Percentiles rank a stretch among this genome's conserved stretches.
These are phyloP conservation scores for Ophiocordyceps australis DNA, from an alignment of 2,329 filamentous ascomycete genomes.

Conservation along the genomic window DNA sequence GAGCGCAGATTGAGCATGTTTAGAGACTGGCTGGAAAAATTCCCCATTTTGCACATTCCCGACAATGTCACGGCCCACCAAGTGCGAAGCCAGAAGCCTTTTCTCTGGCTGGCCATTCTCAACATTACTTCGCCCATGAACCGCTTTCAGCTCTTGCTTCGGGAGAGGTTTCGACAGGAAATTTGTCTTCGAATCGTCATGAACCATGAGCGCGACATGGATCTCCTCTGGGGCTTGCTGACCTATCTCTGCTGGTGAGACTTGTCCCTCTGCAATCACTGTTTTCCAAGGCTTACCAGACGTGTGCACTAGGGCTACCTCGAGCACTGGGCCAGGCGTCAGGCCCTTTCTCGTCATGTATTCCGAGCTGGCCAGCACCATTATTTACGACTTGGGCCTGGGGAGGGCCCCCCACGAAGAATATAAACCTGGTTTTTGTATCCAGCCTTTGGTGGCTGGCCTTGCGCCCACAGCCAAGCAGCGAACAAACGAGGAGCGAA, in stretches of 20 bases:
- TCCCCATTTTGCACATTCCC: conserved; percentile 25
- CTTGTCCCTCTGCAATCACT: no score
- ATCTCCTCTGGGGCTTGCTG: conserved; percentile 32
- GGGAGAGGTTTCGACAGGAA: conserved; percentile 21
- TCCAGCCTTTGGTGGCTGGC: conserved; percentile 14
- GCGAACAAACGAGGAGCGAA: conserved; percentile 28
- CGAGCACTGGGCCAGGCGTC: conserved; percentile 13
- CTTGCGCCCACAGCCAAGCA: conserved; percentile 8
- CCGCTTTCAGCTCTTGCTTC: conserved; percentile 18
- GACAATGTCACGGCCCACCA: conserved; percentile 15
- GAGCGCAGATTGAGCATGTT: conserved; percentile 22
- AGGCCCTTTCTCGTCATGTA: conserved; percentile 26
- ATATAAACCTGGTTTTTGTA: conserved; percentile 14
- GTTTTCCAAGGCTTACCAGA: no score
- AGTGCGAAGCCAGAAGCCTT: conserved; percentile 23
- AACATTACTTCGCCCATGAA: conserved; percentile 23
- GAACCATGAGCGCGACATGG: conserved; percentile 28
- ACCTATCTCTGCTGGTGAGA: conserved; percentile 4
- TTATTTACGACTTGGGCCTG: conserved; percentile 27
- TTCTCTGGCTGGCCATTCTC: conserved; percentile 30
- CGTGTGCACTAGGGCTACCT: conserved; percentile 20
- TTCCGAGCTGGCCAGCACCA: conserved; percentile 20
- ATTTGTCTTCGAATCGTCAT: conserved; percentile 26
- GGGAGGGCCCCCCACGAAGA: conserved; percentile 18
- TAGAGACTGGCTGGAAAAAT: conserved; percentile 19